Evolutionary conservation across 2,329 filamentous ascomycete genomes (phyloP), one percentile per base, ranked within the genome.

Genomic region (Ascosphaera apis): DNA sequence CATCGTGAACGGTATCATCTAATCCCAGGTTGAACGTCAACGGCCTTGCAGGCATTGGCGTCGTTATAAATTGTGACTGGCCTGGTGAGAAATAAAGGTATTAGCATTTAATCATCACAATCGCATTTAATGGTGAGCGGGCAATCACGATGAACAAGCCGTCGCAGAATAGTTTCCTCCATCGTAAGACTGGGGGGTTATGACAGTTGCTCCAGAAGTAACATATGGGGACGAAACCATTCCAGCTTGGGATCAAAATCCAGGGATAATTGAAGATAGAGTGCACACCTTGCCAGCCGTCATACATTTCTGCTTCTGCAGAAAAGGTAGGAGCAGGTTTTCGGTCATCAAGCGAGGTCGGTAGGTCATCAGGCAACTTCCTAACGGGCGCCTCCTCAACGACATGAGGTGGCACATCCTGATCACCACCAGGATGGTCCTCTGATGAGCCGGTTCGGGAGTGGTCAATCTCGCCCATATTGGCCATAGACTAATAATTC

Each of bases 251-350:
- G 27, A 33, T 34, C 30, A 35, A 17, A 8, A 27, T 27, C 23
- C 19, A 36, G 34, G 30, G 35, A 30, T 15, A 28, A 38, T 21
- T 21, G 35, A 21, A 61, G 42, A 45, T 65, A 37, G 44, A 35
- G 19, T 35, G 42, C 64, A 52, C 54, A 76, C 86, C 86, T 74
- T 95, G 83, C 88, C 88, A 98, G 46, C 82, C 88, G 67, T 98
- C 88, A 55, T 95, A 98, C 61, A 93, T 82, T 63, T 95, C 88
- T 30, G 84, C 92, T 63, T 95, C 88, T 38, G 77, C 67, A 43
- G 74, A 68, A 42, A 75, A 72, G 33, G 62, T 64, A 3, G 73
- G 68, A 23, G 77, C 67, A 48, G 66, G 66, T 46, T 75, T 70
- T 41, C 88, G 72, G 60, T 98, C 88, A 54, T 98, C 77, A 37